These are phyloP conservation scores for Chaetomiaceae sp. DNA, from an alignment of 2,329 filamentous ascomycete genomes.

Conservation along the genomic window DNA sequence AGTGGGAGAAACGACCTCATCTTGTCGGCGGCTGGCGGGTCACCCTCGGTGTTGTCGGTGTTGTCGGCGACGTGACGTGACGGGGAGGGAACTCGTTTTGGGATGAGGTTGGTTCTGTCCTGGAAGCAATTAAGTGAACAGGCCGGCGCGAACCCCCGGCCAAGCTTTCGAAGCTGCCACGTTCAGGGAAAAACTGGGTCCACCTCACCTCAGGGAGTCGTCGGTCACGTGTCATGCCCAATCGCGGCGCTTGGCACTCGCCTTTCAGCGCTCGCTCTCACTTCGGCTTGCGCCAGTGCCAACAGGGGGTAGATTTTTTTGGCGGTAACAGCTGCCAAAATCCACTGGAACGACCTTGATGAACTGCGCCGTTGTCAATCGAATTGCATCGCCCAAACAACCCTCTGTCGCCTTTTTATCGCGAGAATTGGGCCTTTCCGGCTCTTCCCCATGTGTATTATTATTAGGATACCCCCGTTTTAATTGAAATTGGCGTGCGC, in stretches of 20 bases:
- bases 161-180: constrained; percentile 45
- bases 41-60: too few species aligned
- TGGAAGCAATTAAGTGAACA: too few species aligned
- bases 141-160: constrained; percentile 19
- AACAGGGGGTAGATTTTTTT: constrained; percentile 4
- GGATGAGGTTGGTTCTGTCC: constrained; percentile 25
- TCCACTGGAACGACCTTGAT: constrained; percentile 5
- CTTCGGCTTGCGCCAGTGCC: too few species aligned
- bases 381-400: background rate
- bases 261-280: background rate
- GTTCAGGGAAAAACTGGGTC: constrained; percentile 39
- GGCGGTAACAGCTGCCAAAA: constrained; percentile 10
- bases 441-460: background rate
- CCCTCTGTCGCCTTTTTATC: background rate
- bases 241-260: background rate
- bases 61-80: background rate
- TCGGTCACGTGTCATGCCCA: constrained; percentile 26
- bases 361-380: background rate
- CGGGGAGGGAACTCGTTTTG: background rate
- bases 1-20: constrained; percentile 62
- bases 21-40: constrained; percentile 19
- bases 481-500: background rate
- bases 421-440: background rate
- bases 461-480: background rate
- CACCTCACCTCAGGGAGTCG: constrained; percentile 18